Percentiles rank a stretch among this genome's conserved stretches.
Evolutionary conservation across 1,284 basidiomycete genomes (phyloP).

Genomic region (Stereum hirsutum): DNA sequence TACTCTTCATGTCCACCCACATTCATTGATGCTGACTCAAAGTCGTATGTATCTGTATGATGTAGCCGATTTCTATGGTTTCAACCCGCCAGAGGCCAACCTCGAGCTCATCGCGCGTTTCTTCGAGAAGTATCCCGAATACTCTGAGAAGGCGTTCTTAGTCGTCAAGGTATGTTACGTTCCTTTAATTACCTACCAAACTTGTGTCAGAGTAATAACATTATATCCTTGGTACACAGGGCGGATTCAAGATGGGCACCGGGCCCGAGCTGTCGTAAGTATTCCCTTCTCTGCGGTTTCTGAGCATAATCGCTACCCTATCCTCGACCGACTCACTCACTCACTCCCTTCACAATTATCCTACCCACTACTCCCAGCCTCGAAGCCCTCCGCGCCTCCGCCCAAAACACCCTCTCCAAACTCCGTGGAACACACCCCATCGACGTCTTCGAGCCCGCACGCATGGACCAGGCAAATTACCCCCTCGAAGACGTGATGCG

Average conservation of each 20-base stretch:
- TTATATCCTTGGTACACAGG: no score
- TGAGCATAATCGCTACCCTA: no score
- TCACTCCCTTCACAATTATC: no score
- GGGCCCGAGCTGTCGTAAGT: constrained; percentile 5
- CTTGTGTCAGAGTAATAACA: no score
- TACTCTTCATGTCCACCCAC: no score
- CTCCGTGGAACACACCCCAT: constrained; percentile 36
- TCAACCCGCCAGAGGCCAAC: constrained; percentile 26
- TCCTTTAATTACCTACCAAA: neutral
- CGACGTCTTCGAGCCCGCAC: constrained; percentile 39
- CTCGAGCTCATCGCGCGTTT: constrained; percentile 33
- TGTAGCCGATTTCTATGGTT: constrained; percentile 35
- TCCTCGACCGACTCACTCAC: no score
- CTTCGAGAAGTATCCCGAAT: constrained; percentile 41
- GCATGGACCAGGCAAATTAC: constrained; percentile 26
- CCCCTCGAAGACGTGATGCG: constrained; percentile 27
- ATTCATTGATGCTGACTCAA: no score
- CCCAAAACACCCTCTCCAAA: constrained; percentile 29
- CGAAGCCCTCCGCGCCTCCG: constrained; percentile 17
- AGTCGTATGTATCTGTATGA: neutral
- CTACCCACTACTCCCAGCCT: neutral
- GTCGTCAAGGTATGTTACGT: constrained; percentile 38
- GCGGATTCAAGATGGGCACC: constrained; percentile 4
- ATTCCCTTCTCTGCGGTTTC: no score
- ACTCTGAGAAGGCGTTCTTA: constrained; percentile 39